Evolutionary conservation across 2,329 filamentous ascomycete genomes (phyloP).

Genomic region (Shiraia bambusicola): DNA sequence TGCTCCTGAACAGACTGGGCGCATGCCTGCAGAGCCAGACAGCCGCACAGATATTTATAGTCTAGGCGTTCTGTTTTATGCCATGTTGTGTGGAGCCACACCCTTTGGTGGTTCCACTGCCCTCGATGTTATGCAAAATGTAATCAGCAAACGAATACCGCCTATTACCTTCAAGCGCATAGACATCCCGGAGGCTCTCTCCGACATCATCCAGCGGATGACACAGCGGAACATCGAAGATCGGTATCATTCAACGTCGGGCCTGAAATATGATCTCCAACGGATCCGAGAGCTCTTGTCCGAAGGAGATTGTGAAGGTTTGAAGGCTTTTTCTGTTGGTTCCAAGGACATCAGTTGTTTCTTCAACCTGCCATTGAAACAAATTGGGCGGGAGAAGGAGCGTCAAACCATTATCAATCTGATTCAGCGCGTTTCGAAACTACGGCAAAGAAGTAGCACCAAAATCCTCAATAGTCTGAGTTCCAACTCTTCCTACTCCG

Average conservation of each 20-base stretch:
- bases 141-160: conserved; percentile 76
- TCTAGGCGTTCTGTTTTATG: conserved; percentile 86
- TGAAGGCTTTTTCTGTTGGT: conserved; percentile 74
- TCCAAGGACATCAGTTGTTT: conserved; percentile 89
- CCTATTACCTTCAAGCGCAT: conserved; percentile 74
- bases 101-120: conserved; percentile 79
- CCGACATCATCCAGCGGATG: conserved; percentile 85
- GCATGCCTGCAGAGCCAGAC: conserved; percentile 89
- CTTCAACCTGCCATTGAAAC: conserved; percentile 78
- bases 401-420: conserved; percentile 66
- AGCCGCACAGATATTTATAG: conserved; percentile 88
- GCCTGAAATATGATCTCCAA: conserved; percentile 77
- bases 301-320: conserved; percentile 69
- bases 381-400: conserved; percentile 78
- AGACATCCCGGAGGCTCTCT: conserved; percentile 81
- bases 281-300: conserved; percentile 72
- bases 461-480: conserved; percentile 54
- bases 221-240: conserved; percentile 85
- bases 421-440: conserved; percentile 73
- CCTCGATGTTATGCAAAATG: conserved; percentile 87
- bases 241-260: conserved; percentile 85
- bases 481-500: conserved; percentile 56
- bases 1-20: conserved; percentile 90
- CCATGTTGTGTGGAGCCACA: conserved; percentile 66
- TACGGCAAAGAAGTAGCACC: conserved; percentile 50